These are phyloP conservation scores for Phytophthora aleatoria DNA, from an alignment of 352 stramenopile genomes.

Conservation along the genomic window DNA sequence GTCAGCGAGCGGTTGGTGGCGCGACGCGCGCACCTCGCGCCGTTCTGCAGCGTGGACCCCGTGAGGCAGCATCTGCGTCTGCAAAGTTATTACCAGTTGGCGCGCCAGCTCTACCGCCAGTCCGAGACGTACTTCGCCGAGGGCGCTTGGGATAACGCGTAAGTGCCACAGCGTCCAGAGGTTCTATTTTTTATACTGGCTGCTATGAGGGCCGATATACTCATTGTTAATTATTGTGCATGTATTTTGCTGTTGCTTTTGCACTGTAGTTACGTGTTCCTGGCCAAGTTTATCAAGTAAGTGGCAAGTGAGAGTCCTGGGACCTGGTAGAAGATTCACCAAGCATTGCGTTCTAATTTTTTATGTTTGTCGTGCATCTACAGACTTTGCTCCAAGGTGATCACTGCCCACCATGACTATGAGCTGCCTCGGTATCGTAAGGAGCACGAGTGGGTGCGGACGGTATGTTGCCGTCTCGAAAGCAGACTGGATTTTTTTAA, in stretches of 20 bases:
- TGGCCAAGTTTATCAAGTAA: conserved; percentile 86
- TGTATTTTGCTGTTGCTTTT: background rate
- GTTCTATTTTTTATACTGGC: conserved; percentile 38
- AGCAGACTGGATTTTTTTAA: background rate
- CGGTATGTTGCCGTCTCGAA: conserved; percentile 36
- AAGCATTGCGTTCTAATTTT: conserved; percentile 33
- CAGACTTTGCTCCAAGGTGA: conserved; percentile 77
- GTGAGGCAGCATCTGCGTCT: conserved; percentile 71
- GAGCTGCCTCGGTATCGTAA: conserved; percentile 55
- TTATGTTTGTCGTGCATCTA: conserved; percentile 3
- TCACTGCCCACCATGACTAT: conserved; percentile 68
- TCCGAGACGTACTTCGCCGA: conserved; percentile 71
- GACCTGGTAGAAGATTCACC: conserved; percentile 10
- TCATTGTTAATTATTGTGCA: conserved; percentile 6
- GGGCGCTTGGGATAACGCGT: conserved; percentile 75
- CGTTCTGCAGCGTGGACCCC: conserved; percentile 62
- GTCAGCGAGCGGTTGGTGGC: conserved; percentile 64
- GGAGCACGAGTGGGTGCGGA: conserved; percentile 68
- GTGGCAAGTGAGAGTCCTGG: conserved; percentile 12
- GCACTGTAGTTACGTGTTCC: conserved; percentile 70
- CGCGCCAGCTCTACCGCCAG: conserved; percentile 77
- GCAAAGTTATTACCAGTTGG: conserved; percentile 72
- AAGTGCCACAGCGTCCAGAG: conserved; percentile 25
- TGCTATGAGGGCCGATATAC: background rate
- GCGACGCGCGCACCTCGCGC: conserved; percentile 60